A percentile compares a stretch with the other conserved stretches of the same genome.
Evolutionary conservation across 306 rosid genomes (phyloP).

Genomic region (Lablab purpureus): DNA sequence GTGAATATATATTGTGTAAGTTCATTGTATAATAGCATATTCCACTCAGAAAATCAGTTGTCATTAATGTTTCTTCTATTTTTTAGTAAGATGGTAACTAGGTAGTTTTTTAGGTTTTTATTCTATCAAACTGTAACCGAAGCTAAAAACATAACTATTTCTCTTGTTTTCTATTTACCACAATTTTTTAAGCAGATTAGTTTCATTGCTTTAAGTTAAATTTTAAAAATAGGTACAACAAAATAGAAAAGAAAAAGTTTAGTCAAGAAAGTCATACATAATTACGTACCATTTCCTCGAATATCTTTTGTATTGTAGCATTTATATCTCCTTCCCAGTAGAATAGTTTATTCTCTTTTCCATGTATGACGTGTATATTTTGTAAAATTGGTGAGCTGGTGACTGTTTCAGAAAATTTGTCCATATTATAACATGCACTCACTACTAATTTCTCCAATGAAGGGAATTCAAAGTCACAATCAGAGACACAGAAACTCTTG

Average conservation of each 20-base stretch:
- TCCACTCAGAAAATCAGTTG: no score
- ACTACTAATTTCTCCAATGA: neutral
- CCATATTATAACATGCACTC: neutral
- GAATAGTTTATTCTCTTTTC: neutral
- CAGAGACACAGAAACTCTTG: neutral
- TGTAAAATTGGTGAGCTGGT: neutral
- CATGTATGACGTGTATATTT: neutral
- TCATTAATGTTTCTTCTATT: no score
- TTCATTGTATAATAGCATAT: no score
- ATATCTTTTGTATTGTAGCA: neutral
- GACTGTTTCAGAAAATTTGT: neutral
- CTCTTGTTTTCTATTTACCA: no score
- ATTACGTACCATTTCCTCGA: neutral
- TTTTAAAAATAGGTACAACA: no score
- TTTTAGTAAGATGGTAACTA: no score
- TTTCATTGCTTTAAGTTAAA: no score
- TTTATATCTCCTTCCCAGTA: conserved; percentile 27
- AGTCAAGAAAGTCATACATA: neutral
- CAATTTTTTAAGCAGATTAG: no score
- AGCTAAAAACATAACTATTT: no score
- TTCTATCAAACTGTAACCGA: no score
- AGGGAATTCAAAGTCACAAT: neutral
- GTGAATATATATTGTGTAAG: neutral
- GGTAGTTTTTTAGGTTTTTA: no score
- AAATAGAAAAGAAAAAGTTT: neutral